phyloP scores from a whole-genome alignment of 2,329 filamentous ascomycete species.

The Chaetomium globosum region DNA sequence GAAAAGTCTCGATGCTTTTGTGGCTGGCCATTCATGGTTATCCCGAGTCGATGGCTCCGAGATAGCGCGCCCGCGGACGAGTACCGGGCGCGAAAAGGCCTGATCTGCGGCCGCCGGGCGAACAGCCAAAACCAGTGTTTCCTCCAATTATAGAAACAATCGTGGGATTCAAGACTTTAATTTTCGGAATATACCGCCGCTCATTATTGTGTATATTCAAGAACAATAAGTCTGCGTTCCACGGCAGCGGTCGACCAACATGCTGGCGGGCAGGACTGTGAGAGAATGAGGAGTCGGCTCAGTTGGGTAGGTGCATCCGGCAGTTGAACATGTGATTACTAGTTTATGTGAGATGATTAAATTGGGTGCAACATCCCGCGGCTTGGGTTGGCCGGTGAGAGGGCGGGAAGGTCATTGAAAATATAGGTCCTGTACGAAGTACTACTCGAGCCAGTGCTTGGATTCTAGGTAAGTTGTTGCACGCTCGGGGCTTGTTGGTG shows the following conservation, averaged over 20 bases:
- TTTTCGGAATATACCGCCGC: neutral
- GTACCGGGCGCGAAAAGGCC: neutral
- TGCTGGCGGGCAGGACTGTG: neutral
- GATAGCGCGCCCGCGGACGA: slow-evolving; percentile 14
- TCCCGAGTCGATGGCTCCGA: slow-evolving; percentile 3
- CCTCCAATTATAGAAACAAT: slow-evolving; percentile 4
- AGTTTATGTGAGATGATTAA: slow-evolving; percentile 26
- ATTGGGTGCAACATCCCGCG: slow-evolving; percentile 26
- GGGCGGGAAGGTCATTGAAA: neutral
- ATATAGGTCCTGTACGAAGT: neutral
- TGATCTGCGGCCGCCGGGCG: neutral
- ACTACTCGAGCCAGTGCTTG: neutral
- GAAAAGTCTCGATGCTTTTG: neutral
- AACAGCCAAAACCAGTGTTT: neutral
- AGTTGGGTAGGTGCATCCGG: neutral
- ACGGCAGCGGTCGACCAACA: neutral
- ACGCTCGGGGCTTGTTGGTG: neutral
- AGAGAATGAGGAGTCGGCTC: too few species aligned
- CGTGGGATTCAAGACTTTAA: neutral
- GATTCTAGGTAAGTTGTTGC: neutral
- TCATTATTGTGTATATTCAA: neutral
- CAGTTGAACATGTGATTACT: slow-evolving; percentile 26
- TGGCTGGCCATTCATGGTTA: neutral
- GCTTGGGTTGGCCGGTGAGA: slow-evolving; percentile 1
- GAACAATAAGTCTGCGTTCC: neutral